phyloP scores from a whole-genome alignment of 306 rosid genomes.

The Begonia peltatifolia region DNA sequence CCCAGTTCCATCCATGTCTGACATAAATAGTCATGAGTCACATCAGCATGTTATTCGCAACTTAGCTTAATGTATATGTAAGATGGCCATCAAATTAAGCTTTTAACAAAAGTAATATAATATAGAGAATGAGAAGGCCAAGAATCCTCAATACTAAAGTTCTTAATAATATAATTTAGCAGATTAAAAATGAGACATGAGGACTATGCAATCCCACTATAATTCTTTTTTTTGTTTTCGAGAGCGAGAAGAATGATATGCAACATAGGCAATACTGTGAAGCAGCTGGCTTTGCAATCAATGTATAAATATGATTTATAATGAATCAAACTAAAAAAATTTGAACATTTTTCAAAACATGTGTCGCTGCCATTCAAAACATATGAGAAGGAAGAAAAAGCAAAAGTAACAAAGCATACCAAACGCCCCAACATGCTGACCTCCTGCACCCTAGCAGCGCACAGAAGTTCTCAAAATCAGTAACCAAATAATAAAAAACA shows the following conservation, averaged over 20 bases:
- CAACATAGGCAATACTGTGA: too few relatives aligned
- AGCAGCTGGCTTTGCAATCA: too few relatives aligned
- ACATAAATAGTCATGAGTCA: constrained; percentile 12
- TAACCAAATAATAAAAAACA: constrained; percentile 6
- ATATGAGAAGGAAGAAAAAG: too few relatives aligned
- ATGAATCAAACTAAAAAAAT: too few relatives aligned
- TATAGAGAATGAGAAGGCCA: background rate
- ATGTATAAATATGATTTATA: too few relatives aligned
- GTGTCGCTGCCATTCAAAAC: too few relatives aligned
- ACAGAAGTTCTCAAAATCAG: constrained; percentile 16
- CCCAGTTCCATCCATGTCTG: constrained; percentile 50
- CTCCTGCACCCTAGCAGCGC: constrained; percentile 51
- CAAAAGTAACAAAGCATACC: constrained; percentile 31
- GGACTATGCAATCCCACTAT: too few relatives aligned
- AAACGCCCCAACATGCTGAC: constrained; percentile 35
- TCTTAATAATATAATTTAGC: background rate
- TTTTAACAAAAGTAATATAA: too few relatives aligned
- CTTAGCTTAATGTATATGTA: background rate
- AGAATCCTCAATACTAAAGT: background rate
- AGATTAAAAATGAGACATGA: too few relatives aligned
- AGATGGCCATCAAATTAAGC: background rate
- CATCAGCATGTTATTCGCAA: background rate
- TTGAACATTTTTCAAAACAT: too few relatives aligned
- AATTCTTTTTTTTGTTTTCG: too few relatives aligned
- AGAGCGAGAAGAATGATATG: too few relatives aligned